phyloP scores from a whole-genome alignment of 2,329 filamentous ascomycete species.

The Chrysoporthe deuterocubensis region DNA sequence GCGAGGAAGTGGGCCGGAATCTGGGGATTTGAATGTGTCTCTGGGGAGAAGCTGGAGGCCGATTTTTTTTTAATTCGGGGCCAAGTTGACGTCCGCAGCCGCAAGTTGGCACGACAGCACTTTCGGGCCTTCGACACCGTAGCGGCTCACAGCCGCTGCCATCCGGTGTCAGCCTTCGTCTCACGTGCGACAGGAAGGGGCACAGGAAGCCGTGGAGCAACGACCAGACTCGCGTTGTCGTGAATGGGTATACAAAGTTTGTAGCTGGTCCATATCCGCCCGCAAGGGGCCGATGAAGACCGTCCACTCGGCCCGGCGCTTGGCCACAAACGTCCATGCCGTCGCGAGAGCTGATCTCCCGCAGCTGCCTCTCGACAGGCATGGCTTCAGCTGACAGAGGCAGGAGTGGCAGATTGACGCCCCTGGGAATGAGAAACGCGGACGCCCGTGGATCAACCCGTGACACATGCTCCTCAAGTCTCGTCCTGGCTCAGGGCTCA shows the following conservation, averaged over 20 bases:
- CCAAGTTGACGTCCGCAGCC: neutral
- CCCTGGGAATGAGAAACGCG: neutral
- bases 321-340: neutral
- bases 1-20: neutral
- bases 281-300: neutral
- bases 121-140: neutral
- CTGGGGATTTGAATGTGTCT: neutral
- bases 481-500: neutral
- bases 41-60: neutral
- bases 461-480: neutral
- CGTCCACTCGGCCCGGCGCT: neutral
- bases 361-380: neutral
- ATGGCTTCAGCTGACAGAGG: conserved; percentile 1
- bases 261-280: neutral
- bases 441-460: neutral
- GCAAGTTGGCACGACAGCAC: neutral
- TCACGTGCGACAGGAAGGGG: neutral
- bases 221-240: neutral
- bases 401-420: neutral
- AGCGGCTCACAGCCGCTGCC: neutral
- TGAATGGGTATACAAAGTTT: neutral
- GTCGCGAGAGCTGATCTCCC: neutral
- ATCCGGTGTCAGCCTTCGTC: too few relatives aligned
- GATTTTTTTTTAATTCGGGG: neutral
- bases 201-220: neutral